Evolutionary conservation across 1,139 yeast genomes (phyloP), one percentile per base, ranked within the genome.

Genomic region (Geotrichum candidum): DNA sequence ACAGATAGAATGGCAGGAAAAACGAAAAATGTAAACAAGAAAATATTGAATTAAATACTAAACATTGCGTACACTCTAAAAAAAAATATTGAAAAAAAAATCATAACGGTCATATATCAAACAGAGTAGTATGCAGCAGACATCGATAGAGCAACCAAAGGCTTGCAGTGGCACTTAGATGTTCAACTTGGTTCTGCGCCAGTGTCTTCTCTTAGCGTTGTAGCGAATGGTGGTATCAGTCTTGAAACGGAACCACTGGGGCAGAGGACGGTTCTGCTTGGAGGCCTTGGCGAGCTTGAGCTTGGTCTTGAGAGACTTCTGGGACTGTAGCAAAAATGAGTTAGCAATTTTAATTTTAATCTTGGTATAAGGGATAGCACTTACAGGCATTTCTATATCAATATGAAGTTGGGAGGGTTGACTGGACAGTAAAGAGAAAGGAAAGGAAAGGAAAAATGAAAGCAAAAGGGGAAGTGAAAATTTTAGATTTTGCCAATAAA

Each of bases 151-250:
- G 46, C 3, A 41, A 15, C 6, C n/a, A 18, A 41, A 41, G n/a
- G 18, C 15, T 41, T 4, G 18, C 22, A n/a, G n/a, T 3, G 46
- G 18, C 3, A 66, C 84, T 90, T 90, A 94, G 87, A 94, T 82
- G 88, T 87, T 86, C 84, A 95, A 87, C 96, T 94, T 95, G 77
- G 98, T 94, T 88, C 99, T 90, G 89, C 97, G 94, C 99, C 99
- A 95, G 96, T 95, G 96, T 87, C 99, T 89, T 90, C 98, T 91
- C 92, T 94, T 94, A 79, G 97, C 96, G 84, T 94, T 94, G 92
- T 92, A 94, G 86, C 79, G 73, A 86, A 94, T 88, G 77, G 87
- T 91, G 96, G 91, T 92, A 82, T 84, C 87, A 80, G 99, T 91
- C 88, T 92, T 94, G 84, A 94, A 87, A 84, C 99, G 90, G 89